Evolutionary conservation across 768 basidiomycete genomes (phyloP), one percentile per base, ranked within the genome.

Genomic region (Mycena capillaripes): DNA sequence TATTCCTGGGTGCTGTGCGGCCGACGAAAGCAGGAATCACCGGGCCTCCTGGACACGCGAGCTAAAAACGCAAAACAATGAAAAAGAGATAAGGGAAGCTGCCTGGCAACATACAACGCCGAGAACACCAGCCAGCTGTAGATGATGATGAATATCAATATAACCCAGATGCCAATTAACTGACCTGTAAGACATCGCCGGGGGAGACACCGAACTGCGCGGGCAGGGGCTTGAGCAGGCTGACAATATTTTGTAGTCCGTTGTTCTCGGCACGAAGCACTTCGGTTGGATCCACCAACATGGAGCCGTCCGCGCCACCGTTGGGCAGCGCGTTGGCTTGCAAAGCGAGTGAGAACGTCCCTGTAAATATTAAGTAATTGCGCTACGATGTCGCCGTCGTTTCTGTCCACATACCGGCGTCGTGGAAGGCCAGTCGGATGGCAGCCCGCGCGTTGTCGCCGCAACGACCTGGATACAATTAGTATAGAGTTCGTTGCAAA

Each of bases 41-140:
- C 3, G 73, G 73, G 16, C 73, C 73, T 11, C 73, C 73, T 8
- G 73, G 73, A 46, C 73, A 74, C 4, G 73, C 61, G 36, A 74
- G 57, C 69, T 52, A 27, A 11, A 44, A 44, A 27, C 23, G 7
- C 10, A 7, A 27, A 36, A 25, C n/a, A n/a, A n/a, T n/a, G n/a
- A n/a, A n/a, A n/a, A n/a, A n/a, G n/a, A 19, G 52, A 27, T 52
- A 1, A 52, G 23, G 23, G 10, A 19, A 6, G 19, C 14, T 44
- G 11, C 17, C 17, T 14, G 27, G 3, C 1, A 52, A 52, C 25
- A 8, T 14, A 52, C 50, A 52, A 52, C 50, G 14, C 10, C 50
- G 25, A 52, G 50, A 10, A 27, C 50, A 52, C 50, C 50, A 27
- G 50, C 50, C 16, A 52, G 50, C 50, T 52, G 25, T n/a, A n/a